phyloP scores from a whole-genome alignment of 73 alveolate species.

The Tetrahymena elliotti region DNA sequence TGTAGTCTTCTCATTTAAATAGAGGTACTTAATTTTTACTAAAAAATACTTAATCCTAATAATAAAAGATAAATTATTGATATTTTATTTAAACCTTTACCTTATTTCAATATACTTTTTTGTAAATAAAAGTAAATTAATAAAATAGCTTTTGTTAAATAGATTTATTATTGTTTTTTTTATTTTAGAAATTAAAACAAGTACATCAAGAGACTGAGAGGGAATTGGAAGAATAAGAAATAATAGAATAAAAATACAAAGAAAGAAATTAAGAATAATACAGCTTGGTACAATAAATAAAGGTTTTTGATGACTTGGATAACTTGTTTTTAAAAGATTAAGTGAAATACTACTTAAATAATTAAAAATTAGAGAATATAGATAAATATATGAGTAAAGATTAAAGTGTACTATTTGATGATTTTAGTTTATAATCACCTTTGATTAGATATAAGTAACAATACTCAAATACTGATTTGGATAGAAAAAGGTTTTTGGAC shows the following conservation, averaged over 20 bases:
- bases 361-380: not conserved
- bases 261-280: not conserved
- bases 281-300: not conserved
- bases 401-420: not conserved
- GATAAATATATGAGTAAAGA: not conserved
- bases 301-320: not conserved
- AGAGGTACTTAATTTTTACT: not conserved
- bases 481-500: not conserved
- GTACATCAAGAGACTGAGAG: not conserved
- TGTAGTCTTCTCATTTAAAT: not conserved
- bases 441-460: not conserved
- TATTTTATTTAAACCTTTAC: too few species aligned
- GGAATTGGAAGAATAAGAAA: not conserved
- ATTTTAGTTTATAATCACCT: not conserved
- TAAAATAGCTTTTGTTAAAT: too few species aligned
- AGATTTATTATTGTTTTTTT: not conserved
- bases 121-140: too few species aligned
- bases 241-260: not conserved
- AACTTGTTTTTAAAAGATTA: not conserved
- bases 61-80: too few species aligned
- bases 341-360: not conserved
- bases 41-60: too few species aligned
- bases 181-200: not conserved
- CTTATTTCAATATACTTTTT: too few species aligned
- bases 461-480: not conserved